Conservation (phyloP, 2,329 filamentous ascomycete genomes). For the Aureobasidium sp. region DNA sequence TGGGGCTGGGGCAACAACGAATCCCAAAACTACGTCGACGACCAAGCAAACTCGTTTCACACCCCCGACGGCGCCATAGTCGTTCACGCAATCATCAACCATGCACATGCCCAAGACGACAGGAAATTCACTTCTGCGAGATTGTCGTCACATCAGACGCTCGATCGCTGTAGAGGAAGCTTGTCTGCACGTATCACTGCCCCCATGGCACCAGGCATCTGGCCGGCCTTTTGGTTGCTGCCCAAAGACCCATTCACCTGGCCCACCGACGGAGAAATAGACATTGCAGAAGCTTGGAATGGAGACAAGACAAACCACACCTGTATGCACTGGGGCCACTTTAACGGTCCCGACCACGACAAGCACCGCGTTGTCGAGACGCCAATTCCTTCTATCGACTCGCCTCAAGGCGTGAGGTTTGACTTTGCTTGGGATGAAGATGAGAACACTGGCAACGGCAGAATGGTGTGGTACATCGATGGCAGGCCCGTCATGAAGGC, state of each 20-base stretch:
- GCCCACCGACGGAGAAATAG: constrained; percentile 54
- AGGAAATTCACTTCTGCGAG: constrained; percentile 50
- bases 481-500: constrained; percentile 52
- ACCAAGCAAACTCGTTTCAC: constrained; percentile 48
- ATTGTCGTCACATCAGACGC: constrained; percentile 47
- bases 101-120: constrained; percentile 28
- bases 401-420: constrained; percentile 42
- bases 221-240: constrained; percentile 57
- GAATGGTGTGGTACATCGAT: constrained; percentile 55
- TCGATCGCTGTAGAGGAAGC: constrained; percentile 46
- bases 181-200: constrained; percentile 46
- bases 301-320: constrained; percentile 49
- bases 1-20: constrained; percentile 58
- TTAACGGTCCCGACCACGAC: constrained; percentile 46
- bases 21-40: constrained; percentile 50
- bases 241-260: constrained; percentile 52
- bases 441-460: constrained; percentile 35
- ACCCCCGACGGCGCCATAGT: constrained; percentile 47
- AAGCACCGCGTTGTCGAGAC: constrained; percentile 53
- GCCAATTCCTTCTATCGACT: constrained; percentile 41
- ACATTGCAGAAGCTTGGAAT: constrained; percentile 58
- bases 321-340: constrained; percentile 55
- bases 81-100: constrained; percentile 44
- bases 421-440: constrained; percentile 52
- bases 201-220: constrained; percentile 51